phyloP scores from a whole-genome alignment of 2,329 filamentous ascomycete species.

The Hypomyces rosellus region DNA sequence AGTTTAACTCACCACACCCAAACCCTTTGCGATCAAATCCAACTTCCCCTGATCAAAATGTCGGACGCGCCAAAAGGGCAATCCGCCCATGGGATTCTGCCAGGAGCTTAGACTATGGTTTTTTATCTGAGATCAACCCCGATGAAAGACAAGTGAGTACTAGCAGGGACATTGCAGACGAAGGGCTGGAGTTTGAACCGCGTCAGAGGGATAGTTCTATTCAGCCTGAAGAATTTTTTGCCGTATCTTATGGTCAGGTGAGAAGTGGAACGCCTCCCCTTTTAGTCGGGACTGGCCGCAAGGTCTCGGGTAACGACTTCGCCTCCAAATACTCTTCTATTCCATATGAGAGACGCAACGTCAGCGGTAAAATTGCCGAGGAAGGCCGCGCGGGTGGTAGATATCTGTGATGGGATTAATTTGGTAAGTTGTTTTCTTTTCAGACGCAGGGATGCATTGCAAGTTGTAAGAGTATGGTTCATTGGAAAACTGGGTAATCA shows the following conservation, averaged over 20 bases:
- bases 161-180: conserved; percentile 42
- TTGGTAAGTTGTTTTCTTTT: not conserved
- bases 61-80: conserved; percentile 17
- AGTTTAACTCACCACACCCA: conserved; percentile 31
- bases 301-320: conserved; percentile 55
- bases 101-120: conserved; percentile 15
- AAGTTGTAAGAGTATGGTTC: not conserved
- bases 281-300: conserved; percentile 43
- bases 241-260: conserved; percentile 55
- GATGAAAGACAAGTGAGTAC: conserved; percentile 39
- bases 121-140: conserved; percentile 40
- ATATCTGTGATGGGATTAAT: not conserved
- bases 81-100: conserved; percentile 13
- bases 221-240: conserved; percentile 45
- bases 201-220: conserved; percentile 39
- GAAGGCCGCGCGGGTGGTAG: conserved; percentile 50
- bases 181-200: conserved; percentile 17
- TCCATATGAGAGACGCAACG: conserved; percentile 47
- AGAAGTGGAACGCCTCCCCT: conserved; percentile 48
- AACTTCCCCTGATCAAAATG: conserved; percentile 14
- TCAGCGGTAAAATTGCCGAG: conserved; percentile 68
- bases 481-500: too few relatives aligned
- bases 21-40: conserved; percentile 52
- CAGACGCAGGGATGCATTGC: not conserved
- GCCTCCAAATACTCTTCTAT: conserved; percentile 25